Conservation (phyloP, 257 asterid genomes). For the Gentiana dahurica region DNA sequence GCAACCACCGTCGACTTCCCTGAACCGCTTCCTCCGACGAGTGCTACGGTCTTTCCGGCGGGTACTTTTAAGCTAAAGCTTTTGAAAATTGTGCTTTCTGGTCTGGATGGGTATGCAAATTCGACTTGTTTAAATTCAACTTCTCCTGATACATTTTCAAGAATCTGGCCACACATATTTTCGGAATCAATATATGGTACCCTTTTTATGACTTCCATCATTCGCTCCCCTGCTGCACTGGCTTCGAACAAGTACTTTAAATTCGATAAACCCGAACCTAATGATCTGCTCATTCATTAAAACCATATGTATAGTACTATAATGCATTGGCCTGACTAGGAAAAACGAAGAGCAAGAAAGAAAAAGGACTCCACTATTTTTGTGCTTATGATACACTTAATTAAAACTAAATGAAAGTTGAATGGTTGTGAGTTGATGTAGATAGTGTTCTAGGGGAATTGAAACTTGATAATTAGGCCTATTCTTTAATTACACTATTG, state of each 20-base stretch:
- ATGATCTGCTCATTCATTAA: slow-evolving; percentile 29
- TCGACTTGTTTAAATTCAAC: slow-evolving; percentile 52
- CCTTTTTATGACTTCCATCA: slow-evolving; percentile 49
- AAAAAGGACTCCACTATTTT: no score
- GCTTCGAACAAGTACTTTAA: slow-evolving; percentile 74
- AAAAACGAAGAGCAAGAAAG: no score
- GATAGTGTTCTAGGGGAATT: no score
- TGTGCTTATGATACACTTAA: no score
- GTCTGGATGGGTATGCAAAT: slow-evolving; percentile 75
- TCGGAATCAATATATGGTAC: slow-evolving; percentile 78
- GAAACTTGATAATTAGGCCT: no score
- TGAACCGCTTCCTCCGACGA: slow-evolving; percentile 91
- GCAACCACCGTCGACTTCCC: slow-evolving; percentile 89
- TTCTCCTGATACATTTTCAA: slow-evolving; percentile 48
- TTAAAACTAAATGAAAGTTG: no score
- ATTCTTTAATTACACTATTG: no score
- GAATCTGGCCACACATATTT: slow-evolving; percentile 45
- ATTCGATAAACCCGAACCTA: slow-evolving; percentile 82
- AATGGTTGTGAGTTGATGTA: no score
- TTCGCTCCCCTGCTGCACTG: slow-evolving; percentile 63
- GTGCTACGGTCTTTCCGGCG: slow-evolving; percentile 67
- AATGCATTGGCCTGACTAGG: no score
- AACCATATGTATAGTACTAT: no score
- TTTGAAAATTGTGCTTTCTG: slow-evolving; percentile 51
- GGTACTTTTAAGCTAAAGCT: slow-evolving; percentile 56